Percentiles rank a stretch among this genome's conserved stretches.
These are phyloP conservation scores for Metschnikowia chrysomelidarum DNA, from an alignment of 805 yeast species.

Conservation along the genomic window DNA sequence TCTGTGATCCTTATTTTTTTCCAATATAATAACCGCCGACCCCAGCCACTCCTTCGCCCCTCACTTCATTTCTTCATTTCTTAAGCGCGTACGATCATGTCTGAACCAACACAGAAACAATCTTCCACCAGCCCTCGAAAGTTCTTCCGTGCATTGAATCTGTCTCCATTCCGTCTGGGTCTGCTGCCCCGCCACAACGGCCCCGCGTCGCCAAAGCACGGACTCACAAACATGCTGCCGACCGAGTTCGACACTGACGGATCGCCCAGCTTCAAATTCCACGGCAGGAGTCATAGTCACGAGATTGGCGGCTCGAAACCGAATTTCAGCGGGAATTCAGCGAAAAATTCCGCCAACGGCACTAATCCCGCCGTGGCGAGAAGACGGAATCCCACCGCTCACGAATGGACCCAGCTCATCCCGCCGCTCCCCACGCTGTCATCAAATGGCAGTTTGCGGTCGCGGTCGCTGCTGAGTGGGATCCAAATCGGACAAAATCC, in stretches of 20 bases:
- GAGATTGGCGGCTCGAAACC: no score
- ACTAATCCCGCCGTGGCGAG: conserved; percentile 4
- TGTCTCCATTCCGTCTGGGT: conserved; percentile 18
- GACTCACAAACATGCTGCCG: conserved; percentile 3
- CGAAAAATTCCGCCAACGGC: conserved; percentile 1
- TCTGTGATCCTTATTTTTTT: no score
- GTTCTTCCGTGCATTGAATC: conserved; percentile 17
- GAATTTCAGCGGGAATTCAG: not conserved
- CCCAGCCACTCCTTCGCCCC: conserved; percentile 6
- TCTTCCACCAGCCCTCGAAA: conserved; percentile 17
- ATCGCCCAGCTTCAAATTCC: conserved; percentile 8
- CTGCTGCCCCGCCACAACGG: conserved; percentile 1
- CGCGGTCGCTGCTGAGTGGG: conserved; percentile 3
- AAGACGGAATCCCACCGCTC: conserved; percentile 9
- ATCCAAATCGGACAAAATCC: no score
- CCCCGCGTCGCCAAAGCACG: not conserved
- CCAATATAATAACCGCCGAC: no score
- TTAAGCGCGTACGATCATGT: not conserved
- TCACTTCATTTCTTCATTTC: not conserved
- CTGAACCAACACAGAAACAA: conserved; percentile 5
- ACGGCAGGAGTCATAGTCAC: conserved; percentile 18
- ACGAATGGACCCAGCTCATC: conserved; percentile 32
- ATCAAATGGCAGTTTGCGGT: conserved; percentile 1
- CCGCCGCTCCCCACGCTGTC: conserved; percentile 29
- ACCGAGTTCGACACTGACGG: conserved; percentile 3